Evolutionary conservation across 495 filamentous ascomycete species (phyloP).

Genomic region (Cercophora sp.): DNA sequence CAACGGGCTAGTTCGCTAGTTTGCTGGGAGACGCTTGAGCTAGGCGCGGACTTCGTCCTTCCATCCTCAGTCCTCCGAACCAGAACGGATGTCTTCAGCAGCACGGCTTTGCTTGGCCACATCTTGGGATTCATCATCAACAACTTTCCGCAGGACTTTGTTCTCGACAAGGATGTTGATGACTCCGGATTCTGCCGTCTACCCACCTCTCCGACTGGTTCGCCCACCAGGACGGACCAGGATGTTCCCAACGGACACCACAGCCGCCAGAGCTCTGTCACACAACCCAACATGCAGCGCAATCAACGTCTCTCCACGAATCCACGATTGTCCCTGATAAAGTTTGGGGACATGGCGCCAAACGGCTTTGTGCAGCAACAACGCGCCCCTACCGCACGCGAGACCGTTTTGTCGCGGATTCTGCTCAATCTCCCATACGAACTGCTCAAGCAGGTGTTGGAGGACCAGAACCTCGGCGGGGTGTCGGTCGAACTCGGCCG

Average conservation of each 20-base stretch:
- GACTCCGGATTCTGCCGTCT: constrained; percentile 37
- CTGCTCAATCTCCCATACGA: constrained; percentile 61
- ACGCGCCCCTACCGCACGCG: constrained; percentile 10
- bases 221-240: no score
- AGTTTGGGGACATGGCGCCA: constrained; percentile 60
- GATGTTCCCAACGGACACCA: constrained; percentile 3
- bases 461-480: constrained; percentile 43
- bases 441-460: constrained; percentile 53
- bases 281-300: constrained; percentile 22
- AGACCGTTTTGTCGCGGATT: constrained; percentile 53
- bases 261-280: constrained; percentile 20
- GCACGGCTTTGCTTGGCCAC: constrained; percentile 30
- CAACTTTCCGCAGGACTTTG: constrained; percentile 46
- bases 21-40: constrained; percentile 52
- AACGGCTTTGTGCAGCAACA: constrained; percentile 27
- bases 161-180: constrained; percentile 40
- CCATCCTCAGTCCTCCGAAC: constrained; percentile 18
- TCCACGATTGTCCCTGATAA: constrained; percentile 55
- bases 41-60: constrained; percentile 39
- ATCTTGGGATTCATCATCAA: constrained; percentile 42
- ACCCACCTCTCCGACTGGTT: constrained; percentile 13
- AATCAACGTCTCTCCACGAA: constrained; percentile 31
- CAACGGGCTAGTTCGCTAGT: constrained; percentile 45
- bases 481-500: constrained; percentile 42
- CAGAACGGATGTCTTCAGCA: constrained; percentile 10